These are phyloP conservation scores for Punctularia strigosozonata DNA, from an alignment of 768 basidiomycete genomes.

Conservation along the genomic window DNA sequence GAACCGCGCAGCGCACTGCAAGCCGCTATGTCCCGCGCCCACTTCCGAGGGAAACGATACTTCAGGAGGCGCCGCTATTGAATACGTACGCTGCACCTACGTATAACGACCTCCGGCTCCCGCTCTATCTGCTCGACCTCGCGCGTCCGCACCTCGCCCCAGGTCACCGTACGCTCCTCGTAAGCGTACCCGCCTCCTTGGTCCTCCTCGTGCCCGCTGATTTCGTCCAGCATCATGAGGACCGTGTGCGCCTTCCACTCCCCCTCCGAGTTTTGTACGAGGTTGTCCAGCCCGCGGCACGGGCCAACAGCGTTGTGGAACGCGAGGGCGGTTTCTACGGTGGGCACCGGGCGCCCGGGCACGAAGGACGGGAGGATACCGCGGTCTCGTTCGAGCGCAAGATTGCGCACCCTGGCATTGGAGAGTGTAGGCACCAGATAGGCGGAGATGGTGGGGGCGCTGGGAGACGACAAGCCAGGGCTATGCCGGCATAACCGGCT, in stretches of 20 bases:
- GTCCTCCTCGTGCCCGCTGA: slow-evolving; percentile 24
- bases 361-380: no score
- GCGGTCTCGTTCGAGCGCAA: no score
- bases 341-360: no score
- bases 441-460: no score
- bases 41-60: slow-evolving; percentile 16
- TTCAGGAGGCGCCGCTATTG: no score
- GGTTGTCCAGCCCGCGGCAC: slow-evolving; percentile 3
- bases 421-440: no score
- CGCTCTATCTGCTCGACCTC: slow-evolving; percentile 24
- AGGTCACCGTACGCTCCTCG: slow-evolving; percentile 23
- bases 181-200: slow-evolving; percentile 19
- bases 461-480: slow-evolving; percentile 12
- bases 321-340: slow-evolving; percentile 8
- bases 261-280: no score
- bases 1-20: slow-evolving; percentile 31
- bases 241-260: slow-evolving; percentile 6
- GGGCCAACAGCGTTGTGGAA: slow-evolving; percentile 6
- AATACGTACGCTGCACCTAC: no score
- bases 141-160: slow-evolving; percentile 22
- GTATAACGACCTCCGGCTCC: slow-evolving; percentile 26
- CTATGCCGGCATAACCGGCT: no score
- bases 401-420: no score
- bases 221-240: slow-evolving; percentile 9
- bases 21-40: slow-evolving; percentile 32